Base-by-base conservation (phyloP, 2,329 filamentous ascomycete genomes). In the Colletotrichum filicis region DNA sequence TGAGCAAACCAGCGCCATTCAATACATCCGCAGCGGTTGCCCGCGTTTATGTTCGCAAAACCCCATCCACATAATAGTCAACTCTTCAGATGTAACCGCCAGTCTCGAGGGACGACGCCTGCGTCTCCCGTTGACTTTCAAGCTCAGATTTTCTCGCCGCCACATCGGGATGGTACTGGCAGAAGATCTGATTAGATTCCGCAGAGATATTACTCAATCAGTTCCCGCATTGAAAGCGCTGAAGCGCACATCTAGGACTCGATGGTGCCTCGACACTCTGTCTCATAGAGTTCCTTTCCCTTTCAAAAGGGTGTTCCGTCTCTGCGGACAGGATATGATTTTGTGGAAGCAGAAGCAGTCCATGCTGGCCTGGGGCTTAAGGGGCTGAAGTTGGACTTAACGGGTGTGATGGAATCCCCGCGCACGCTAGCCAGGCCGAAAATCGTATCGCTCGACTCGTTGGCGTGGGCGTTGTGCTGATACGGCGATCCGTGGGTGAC, bases 401-500 rank as follows among this genome's bases (percentile, higher is more conserved):
- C 60, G 19, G 66, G 46, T 12, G 46, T 57, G 9, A 71, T 70
- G 12, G 26, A 26, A 11, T 74, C 71, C 32, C 59, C 63, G 9
- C 68, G 68, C 16, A 67, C 62, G 52, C 71, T 74, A 14, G 62
- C 62, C 49, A 74, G 30, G 12, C 71, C 68, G 35, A 74, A 67
- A 2, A 72, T 68, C 11, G 46, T 64, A 16, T 68, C 72, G 1
- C 55, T 61, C 9, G 71, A 71, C n/a, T 68, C 63, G 2, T 62
- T 70, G 11, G 68, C 52, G 24, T 57, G n/a, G 32, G 19, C 37
- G 7, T 56, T 12, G 30, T 72, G 68, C 14, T 72, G 59, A 22
- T 61, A 72, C 24, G 63, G 64, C 14, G 59, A 37, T 6, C 28
- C 59, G 28, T 64, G 55, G 11, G 19, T 32, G 16, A 22, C 32